These are phyloP conservation scores for Lepidium africanum DNA, from an alignment of 345 rosid species.

Conservation along the genomic window DNA sequence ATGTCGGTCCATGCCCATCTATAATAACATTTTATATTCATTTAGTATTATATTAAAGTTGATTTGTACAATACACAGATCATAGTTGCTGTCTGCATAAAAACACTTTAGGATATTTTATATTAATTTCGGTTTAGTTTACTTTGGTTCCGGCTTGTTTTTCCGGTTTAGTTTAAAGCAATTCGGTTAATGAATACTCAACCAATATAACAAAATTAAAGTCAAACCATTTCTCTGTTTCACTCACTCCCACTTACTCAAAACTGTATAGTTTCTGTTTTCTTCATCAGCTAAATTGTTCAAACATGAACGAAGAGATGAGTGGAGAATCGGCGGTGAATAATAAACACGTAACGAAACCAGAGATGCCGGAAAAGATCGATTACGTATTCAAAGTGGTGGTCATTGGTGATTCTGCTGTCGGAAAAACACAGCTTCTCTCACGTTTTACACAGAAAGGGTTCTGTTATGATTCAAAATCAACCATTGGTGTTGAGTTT, in stretches of 20 bases:
- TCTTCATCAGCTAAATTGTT: background rate
- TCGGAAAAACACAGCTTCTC: constrained; percentile 71
- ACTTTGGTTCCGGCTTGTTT: background rate
- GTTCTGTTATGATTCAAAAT: constrained; percentile 66
- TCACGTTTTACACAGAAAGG: constrained; percentile 68
- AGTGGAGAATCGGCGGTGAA: constrained; percentile 36
- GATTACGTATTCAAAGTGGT: constrained; percentile 76
- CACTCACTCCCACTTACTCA: constrained; percentile 26
- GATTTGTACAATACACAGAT: constrained; percentile 5
- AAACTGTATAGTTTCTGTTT: background rate
- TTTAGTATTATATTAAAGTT: background rate
- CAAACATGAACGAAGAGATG: constrained; percentile 59
- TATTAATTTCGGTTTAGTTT: background rate
- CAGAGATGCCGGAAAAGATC: constrained; percentile 38
- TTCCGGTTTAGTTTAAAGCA: background rate
- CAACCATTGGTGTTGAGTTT: constrained; percentile 87
- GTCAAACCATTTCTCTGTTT: constrained; percentile 11
- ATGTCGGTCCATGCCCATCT: constrained; percentile 26
- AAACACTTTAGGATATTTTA: background rate
- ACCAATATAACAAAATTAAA: background rate
- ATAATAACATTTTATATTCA: constrained; percentile 2
- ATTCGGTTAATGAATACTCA: background rate
- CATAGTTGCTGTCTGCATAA: constrained; percentile 17
- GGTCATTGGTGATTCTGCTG: constrained; percentile 82
- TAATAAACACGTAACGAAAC: constrained; percentile 13